These are phyloP conservation scores for Dothiorella sarmentorum DNA, from an alignment of 2,329 filamentous ascomycete species.

Conservation along the genomic window DNA sequence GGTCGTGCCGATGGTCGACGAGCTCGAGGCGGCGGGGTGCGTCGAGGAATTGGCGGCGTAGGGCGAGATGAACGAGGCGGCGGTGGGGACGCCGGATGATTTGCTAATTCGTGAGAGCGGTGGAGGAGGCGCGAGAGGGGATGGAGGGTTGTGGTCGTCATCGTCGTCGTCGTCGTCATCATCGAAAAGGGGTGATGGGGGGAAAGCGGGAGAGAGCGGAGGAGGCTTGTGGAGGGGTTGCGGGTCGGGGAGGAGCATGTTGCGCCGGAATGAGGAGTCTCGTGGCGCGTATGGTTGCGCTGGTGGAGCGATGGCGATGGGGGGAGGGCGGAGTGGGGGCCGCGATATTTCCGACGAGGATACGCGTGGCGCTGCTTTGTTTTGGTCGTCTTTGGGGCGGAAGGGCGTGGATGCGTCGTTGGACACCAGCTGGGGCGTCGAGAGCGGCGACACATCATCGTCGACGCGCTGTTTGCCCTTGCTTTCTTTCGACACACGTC, in stretches of 20 bases:
- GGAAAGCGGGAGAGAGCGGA: not conserved
- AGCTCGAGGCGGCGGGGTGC: not conserved
- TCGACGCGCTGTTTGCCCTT: slow-evolving; percentile 9
- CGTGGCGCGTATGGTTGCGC: too few species aligned
- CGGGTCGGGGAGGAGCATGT: not conserved
- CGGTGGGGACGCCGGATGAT: not conserved
- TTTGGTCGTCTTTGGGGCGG: not conserved
- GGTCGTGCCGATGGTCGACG: not conserved
- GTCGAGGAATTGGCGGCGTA: not conserved
- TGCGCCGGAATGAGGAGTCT: too few species aligned
- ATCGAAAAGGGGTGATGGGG: too few species aligned
- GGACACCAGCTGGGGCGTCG: not conserved
- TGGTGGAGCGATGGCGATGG: not conserved
- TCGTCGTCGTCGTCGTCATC: too few species aligned
- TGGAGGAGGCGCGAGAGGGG: not conserved
- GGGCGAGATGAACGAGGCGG: not conserved
- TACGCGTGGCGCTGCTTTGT: not conserved
- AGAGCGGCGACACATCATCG: not conserved
- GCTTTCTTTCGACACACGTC: not conserved
- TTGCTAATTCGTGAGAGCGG: not conserved
- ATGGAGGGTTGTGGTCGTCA: not conserved
- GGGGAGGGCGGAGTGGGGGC: not conserved
- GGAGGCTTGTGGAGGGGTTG: slow-evolving; percentile 4
- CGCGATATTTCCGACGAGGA: not conserved
- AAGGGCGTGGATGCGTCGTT: not conserved